These are phyloP conservation scores for Cryphonectria radicalis DNA, from an alignment of 2,329 filamentous ascomycete genomes.

Conservation along the genomic window DNA sequence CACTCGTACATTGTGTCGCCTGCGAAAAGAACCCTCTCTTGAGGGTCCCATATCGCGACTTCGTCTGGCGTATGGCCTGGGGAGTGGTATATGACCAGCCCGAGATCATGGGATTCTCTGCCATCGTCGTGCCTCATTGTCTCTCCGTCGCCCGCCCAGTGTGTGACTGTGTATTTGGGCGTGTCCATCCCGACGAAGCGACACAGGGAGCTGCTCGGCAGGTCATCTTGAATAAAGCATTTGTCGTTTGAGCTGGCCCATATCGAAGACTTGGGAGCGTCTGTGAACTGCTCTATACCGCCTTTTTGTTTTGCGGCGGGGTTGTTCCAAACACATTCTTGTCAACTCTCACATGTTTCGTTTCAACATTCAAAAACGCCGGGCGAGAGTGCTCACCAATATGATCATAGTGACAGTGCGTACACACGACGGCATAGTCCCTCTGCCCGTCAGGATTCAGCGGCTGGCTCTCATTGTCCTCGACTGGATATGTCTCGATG, in stretches of 20 bases:
- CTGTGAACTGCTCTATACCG: conserved; percentile 43
- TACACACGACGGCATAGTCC: conserved; percentile 47
- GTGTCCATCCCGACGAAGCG: conserved; percentile 41
- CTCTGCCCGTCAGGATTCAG: conserved; percentile 43
- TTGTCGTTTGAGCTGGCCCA: conserved; percentile 42
- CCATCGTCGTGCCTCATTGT: conserved; percentile 33
- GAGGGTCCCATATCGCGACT: conserved; percentile 49
- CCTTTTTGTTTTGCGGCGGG: conserved; percentile 31
- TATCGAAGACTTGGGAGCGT: conserved; percentile 34
- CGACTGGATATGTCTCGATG: conserved; percentile 45
- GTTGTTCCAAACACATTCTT: conserved; percentile 23
- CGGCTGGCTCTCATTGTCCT: conserved; percentile 39
- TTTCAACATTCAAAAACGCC: background rate
- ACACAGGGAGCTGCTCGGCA: conserved; percentile 47
- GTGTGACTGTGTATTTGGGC: conserved; percentile 45
- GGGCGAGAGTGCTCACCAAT: conserved; percentile 33
- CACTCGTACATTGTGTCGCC: conserved; percentile 51
- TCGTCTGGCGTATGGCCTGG: conserved; percentile 53
- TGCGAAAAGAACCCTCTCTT: conserved; percentile 48
- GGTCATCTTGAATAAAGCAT: conserved; percentile 44
- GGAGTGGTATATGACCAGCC: conserved; percentile 48
- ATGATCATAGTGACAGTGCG: conserved; percentile 53
- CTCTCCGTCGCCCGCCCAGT: conserved; percentile 46
- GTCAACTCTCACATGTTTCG: background rate
- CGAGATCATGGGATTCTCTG: conserved; percentile 34